Conservation (phyloP, 371 early-diverging fungal species). For the Sporodiniella umbellata region DNA sequence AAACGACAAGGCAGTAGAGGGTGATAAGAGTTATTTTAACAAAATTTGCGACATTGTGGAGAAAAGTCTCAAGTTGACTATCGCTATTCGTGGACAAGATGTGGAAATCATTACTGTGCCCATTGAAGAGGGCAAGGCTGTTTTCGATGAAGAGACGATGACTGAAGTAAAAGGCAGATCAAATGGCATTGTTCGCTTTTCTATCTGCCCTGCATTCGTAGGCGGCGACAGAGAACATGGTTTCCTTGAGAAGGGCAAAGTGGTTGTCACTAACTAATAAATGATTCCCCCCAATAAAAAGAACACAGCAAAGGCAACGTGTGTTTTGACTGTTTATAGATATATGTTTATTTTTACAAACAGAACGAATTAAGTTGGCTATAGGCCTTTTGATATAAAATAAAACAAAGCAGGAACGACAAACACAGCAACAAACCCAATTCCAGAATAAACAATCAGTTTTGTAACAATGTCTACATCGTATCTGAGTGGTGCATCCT, state of each 20-base stretch:
- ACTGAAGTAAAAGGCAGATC: conserved; percentile 31
- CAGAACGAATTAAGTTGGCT: not conserved
- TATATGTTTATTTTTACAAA: not conserved
- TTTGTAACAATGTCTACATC: conserved; percentile 72
- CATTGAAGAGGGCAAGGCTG: conserved; percentile 42
- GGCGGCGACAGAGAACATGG: conserved; percentile 42
- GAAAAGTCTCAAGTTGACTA: conserved; percentile 47
- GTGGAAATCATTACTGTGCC: conserved; percentile 49
- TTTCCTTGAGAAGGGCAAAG: conserved; percentile 48
- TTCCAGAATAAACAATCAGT: conserved; percentile 67
- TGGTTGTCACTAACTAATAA: conserved; percentile 27
- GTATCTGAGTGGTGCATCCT: conserved; percentile 56
- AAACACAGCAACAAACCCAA: conserved; percentile 57
- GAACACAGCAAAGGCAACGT: not conserved
- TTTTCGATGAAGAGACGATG: conserved; percentile 45
- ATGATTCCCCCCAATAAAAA: not conserved
- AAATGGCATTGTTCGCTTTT: conserved; percentile 26
- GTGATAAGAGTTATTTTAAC: conserved; percentile 33
- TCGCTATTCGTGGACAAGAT: conserved; percentile 59
- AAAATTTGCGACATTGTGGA: conserved; percentile 55
- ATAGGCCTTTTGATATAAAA: conserved; percentile 14
- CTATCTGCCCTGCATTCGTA: conserved; percentile 33
- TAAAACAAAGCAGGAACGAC: conserved; percentile 51
- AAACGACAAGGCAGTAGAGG: conserved; percentile 32
- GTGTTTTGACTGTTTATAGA: not conserved